A percentile compares a stretch with the other conserved stretches of the same genome.
Conservation (phyloP, 345 rosid genomes). For the Citrus reticulata region DNA sequence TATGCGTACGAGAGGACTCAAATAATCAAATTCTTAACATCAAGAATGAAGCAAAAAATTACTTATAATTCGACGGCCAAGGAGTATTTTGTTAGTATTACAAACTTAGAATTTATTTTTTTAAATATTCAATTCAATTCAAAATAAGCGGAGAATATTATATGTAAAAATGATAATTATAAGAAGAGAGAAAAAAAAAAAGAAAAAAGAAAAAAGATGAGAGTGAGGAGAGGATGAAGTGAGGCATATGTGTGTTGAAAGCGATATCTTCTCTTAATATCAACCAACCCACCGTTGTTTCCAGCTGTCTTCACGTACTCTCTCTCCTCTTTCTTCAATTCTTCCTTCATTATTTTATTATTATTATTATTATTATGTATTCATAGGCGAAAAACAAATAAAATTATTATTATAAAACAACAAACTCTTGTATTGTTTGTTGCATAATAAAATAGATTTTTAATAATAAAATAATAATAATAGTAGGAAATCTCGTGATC, state of each 20-base stretch:
- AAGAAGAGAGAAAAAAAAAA: neutral
- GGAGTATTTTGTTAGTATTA: too few species aligned
- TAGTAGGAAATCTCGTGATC: conserved; percentile 38
- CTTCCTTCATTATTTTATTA: neutral
- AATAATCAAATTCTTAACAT: too few species aligned
- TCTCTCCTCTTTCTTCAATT: neutral
- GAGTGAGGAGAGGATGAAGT: conserved; percentile 23
- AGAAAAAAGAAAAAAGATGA: neutral
- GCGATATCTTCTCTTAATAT: conserved; percentile 37
- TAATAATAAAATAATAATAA: neutral
- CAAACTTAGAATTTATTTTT: too few species aligned
- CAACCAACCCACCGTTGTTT: conserved; percentile 38
- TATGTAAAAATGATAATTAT: neutral
- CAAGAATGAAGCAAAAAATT: too few species aligned
- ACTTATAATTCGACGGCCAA: too few species aligned
- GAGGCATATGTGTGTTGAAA: conserved; percentile 43
- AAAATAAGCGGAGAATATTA: too few species aligned
- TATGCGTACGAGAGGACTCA: too few species aligned
- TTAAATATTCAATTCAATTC: too few species aligned
- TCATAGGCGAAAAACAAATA: too few species aligned
- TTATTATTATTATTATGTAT: neutral
- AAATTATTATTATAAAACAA: neutral
- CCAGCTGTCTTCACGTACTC: conserved; percentile 72
- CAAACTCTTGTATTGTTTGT: neutral
- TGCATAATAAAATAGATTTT: neutral